Base-by-base conservation (phyloP, 805 yeast species). In the Wickerhamiella hasegawae region DNA sequence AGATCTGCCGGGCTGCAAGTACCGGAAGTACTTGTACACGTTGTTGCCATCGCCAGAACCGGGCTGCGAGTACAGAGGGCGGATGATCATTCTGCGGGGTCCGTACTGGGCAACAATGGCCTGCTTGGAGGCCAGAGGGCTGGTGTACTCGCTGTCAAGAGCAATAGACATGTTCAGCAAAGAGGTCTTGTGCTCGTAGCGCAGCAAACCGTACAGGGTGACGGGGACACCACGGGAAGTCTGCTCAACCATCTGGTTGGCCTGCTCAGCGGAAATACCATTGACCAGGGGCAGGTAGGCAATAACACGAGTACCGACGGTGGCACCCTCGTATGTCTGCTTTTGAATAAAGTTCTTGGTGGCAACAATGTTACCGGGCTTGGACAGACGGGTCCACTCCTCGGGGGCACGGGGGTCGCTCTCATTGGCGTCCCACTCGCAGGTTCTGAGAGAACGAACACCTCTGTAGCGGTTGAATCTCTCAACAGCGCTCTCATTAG, bases 351-450 rank as follows among this genome's bases (percentile, higher is more conserved):
- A 71, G 54, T 77, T 78, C 51, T 71, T 73, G 20, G 90, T 76
- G 26, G 82, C 78, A 49, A 73, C 74, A 61, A 66, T 83, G 58
- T 80, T 82, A 33, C 73, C 71, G 27, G 90, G 67, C 44, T 90
- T 69, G 39, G 80, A 60, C 36, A 84, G 66, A 41, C 82, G 69
- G 26, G 63, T 59, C 93, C 93, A 87, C 41, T 76, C 78, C 28
- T 64, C 57, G 28, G 98, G 97, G 9, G 76, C 65, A 37, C 72
- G 69, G 12, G 71, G 66, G 53, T 87, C 96, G 32, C 59, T 53
- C 53, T 87, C 97, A 52, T 83, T 82, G 45, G 70, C 70, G 47
- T 84, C 84, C 98, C 98, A 87, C 28, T 70, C 66, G 44, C 90
- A 73, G 39, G 76, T 73, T 34, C 78, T 73, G 41, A 92, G 58